Percentiles rank a stretch among this genome's conserved stretches.
phyloP scores from a whole-genome alignment of 768 basidiomycete species.

The Chalciporus sphaerocephalus region DNA sequence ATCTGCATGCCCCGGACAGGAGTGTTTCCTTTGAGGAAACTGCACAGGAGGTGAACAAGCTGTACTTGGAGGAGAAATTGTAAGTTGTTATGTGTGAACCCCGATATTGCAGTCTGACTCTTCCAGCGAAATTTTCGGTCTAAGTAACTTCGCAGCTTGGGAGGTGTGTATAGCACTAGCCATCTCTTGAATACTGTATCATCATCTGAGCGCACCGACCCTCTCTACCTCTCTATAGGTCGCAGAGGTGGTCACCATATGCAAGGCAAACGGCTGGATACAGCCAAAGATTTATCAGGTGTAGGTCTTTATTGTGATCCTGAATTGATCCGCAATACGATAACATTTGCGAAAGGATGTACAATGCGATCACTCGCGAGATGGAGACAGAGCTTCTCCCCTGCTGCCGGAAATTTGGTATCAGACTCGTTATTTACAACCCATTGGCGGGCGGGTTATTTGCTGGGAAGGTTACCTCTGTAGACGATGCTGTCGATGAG shows the following conservation, averaged over 20 bases:
- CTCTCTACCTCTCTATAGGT: conserved; percentile 16
- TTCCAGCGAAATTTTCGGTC: conserved; percentile 32
- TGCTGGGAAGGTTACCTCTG: conserved; percentile 44
- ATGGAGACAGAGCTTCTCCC: conserved; percentile 35
- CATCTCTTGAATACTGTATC: no score
- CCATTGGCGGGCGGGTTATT: conserved; percentile 25
- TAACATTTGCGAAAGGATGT: conserved; percentile 20
- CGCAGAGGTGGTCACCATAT: conserved; percentile 33
- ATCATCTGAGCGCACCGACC: background rate
- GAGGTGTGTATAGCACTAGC: conserved; percentile 22
- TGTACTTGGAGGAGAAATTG: conserved; percentile 35
- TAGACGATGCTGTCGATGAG: conserved; percentile 25
- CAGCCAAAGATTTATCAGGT: conserved; percentile 35
- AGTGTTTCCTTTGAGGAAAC: conserved; percentile 35
- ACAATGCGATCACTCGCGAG: conserved; percentile 33
- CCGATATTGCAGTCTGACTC: no score
- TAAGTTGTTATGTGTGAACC: conserved; percentile 8
- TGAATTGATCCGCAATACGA: background rate
- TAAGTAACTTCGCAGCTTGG: conserved; percentile 37
- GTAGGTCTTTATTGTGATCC: conserved; percentile 9
- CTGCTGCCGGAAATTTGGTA: conserved; percentile 32
- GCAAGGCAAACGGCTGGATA: conserved; percentile 33
- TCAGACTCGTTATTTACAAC: conserved; percentile 33
- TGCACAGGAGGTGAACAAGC: conserved; percentile 27
- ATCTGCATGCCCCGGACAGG: conserved; percentile 37